These are phyloP conservation scores for Kurtzmaniella quercitrusa DNA, from an alignment of 1,139 yeast genomes.

Conservation along the genomic window DNA sequence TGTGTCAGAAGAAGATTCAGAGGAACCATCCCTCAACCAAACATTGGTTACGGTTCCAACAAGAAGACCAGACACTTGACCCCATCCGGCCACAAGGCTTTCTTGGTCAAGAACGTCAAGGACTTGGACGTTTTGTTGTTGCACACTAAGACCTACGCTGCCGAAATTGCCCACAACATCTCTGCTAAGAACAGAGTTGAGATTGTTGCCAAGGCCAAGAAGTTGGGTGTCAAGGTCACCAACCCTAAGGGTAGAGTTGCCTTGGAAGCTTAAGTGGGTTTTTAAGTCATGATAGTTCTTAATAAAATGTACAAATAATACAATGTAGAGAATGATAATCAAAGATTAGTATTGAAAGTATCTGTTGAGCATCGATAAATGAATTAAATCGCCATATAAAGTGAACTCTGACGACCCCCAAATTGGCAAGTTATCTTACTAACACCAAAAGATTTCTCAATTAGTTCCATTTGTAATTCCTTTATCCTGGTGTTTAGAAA, in stretches of 20 bases:
- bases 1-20: slow-evolving; percentile 99
- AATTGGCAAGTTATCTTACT: no score
- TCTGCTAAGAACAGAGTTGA: slow-evolving; percentile 98
- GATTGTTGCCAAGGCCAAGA: slow-evolving; percentile 95
- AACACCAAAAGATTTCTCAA: no score
- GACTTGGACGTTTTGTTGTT: slow-evolving; percentile 94
- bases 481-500: no score
- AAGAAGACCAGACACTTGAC: slow-evolving; percentile 94
- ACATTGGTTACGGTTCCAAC: slow-evolving; percentile 99
- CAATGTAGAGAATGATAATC: slow-evolving; percentile 2
- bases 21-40: slow-evolving; percentile 99
- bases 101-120: slow-evolving; percentile 86
- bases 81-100: slow-evolving; percentile 98
- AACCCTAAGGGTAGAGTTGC: slow-evolving; percentile 99
- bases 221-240: slow-evolving; percentile 98
- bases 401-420: no score
- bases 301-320: slow-evolving; percentile 12
- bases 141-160: slow-evolving; percentile 99
- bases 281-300: slow-evolving; percentile 9
- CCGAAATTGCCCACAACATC: slow-evolving; percentile 98
- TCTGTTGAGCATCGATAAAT: no score
- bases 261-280: slow-evolving; percentile 77
- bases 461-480: no score
- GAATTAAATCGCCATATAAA: no score
- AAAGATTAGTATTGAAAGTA: slow-evolving; percentile 7